These are phyloP conservation scores for Stagonosporopsis cucurbitacearum DNA, from an alignment of 2,329 filamentous ascomycete genomes.

Conservation along the genomic window DNA sequence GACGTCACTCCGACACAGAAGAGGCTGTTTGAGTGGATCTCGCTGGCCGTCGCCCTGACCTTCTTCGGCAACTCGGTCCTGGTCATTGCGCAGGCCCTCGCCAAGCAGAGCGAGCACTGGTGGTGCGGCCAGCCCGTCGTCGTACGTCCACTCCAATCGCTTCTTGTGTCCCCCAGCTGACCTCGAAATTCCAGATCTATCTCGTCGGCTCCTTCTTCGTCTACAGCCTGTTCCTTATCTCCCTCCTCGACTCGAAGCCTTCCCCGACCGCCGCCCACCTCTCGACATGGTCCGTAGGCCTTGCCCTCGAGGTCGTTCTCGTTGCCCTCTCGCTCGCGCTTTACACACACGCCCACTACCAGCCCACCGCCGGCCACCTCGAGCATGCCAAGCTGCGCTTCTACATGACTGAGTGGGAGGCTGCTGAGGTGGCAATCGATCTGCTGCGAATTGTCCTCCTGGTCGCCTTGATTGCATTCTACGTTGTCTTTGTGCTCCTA, in stretches of 20 bases:
- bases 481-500: slow-evolving; percentile 60
- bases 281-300: slow-evolving; percentile 75
- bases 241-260: slow-evolving; percentile 81
- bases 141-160: slow-evolving; percentile 59
- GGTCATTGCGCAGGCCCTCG: slow-evolving; percentile 76
- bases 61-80: slow-evolving; percentile 77
- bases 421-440: slow-evolving; percentile 70
- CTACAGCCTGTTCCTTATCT: slow-evolving; percentile 84
- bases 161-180: neutral
- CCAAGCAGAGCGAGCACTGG: slow-evolving; percentile 69
- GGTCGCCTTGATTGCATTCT: slow-evolving; percentile 64
- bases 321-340: slow-evolving; percentile 71
- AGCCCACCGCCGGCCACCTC: slow-evolving; percentile 58
- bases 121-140: slow-evolving; percentile 82
- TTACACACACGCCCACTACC: slow-evolving; percentile 71
- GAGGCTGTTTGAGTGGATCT: slow-evolving; percentile 76
- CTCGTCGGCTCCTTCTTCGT: slow-evolving; percentile 84
- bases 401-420: slow-evolving; percentile 64
- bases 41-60: slow-evolving; percentile 72
- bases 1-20: slow-evolving; percentile 72
- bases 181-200: slow-evolving; percentile 70
- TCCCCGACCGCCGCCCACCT: slow-evolving; percentile 83
- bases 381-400: slow-evolving; percentile 30
- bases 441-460: slow-evolving; percentile 73
- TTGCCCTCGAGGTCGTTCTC: slow-evolving; percentile 76